Evolutionary conservation across 192 early-diverging fungal genomes (phyloP).

Genomic region (Backusella sp.): DNA sequence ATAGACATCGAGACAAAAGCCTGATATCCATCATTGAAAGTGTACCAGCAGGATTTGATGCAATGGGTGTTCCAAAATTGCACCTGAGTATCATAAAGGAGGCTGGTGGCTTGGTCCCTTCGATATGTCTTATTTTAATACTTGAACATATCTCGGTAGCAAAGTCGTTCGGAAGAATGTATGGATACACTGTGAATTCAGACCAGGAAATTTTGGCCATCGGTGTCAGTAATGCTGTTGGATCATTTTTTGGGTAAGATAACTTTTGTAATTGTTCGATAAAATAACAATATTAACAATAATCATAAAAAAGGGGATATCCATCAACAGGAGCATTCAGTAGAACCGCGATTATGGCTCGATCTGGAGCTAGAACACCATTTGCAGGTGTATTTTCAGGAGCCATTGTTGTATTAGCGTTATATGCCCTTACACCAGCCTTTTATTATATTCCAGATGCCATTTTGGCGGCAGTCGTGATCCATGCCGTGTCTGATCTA

Average conservation of each 20-base stretch:
- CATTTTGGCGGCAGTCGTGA: constrained; percentile 76
- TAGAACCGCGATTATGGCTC: constrained; percentile 81
- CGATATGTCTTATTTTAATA: constrained; percentile 72
- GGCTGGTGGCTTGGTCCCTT: constrained; percentile 52
- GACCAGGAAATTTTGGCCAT: constrained; percentile 91
- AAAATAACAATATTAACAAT: neutral
- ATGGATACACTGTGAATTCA: constrained; percentile 73
- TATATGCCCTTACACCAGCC: constrained; percentile 74
- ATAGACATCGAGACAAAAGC: constrained; percentile 29
- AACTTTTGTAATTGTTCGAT: neutral
- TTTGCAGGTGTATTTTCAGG: constrained; percentile 75
- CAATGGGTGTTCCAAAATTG: constrained; percentile 54
- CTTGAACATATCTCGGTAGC: constrained; percentile 89
- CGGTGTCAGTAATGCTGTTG: constrained; percentile 80
- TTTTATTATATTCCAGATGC: constrained; percentile 84
- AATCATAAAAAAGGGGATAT: constrained; percentile 58
- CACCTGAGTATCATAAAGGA: constrained; percentile 50
- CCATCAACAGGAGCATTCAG: constrained; percentile 93
- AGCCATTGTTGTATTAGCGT: constrained; percentile 66
- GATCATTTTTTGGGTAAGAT: constrained; percentile 73
- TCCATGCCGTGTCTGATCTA: constrained; percentile 71
- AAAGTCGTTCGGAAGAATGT: constrained; percentile 84
- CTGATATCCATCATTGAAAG: constrained; percentile 65
- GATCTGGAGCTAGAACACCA: constrained; percentile 79
- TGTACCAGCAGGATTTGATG: constrained; percentile 74